Conservation (phyloP, 2,329 filamentous ascomycete genomes). For the Drechslerella coelobrocha region DNA sequence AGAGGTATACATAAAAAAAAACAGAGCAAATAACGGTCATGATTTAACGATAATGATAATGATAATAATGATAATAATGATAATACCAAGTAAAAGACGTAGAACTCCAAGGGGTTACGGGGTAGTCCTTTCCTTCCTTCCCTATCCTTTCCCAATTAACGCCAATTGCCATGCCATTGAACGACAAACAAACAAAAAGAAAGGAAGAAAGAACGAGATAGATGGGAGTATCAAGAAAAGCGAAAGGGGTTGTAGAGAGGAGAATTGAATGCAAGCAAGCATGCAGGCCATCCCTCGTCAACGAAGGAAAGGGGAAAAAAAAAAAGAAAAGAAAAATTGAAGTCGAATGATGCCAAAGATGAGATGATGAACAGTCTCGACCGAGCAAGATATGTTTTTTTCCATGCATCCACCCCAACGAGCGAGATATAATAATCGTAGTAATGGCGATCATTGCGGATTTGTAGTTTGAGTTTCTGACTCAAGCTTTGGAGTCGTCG, state of each 20-base stretch:
- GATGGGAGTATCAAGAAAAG: background rate
- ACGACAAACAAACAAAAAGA: background rate
- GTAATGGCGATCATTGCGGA: too few species aligned
- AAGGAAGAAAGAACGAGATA: background rate
- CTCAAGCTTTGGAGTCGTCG: conserved; percentile 52
- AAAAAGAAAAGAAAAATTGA: background rate
- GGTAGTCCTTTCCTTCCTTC: too few species aligned
- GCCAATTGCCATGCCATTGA: conserved; percentile 1
- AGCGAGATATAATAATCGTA: too few species aligned
- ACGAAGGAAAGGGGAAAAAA: background rate
- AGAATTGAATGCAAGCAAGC: too few species aligned
- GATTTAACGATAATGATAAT: too few species aligned
- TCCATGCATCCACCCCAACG: too few species aligned
- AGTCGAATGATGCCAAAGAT: too few species aligned
- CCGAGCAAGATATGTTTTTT: too few species aligned
- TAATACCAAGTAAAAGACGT: background rate
- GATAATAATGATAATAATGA: background rate
- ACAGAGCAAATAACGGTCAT: background rate
- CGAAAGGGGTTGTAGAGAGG: too few species aligned
- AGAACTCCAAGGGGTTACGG: too few species aligned
- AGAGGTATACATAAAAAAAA: background rate
- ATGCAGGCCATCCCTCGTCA: conserved; percentile 4
- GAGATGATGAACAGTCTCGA: too few species aligned
- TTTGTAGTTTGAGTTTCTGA: too few species aligned
- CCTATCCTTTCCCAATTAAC: background rate